These are phyloP conservation scores for Hanseniaspora pseudoguilliermondii DNA, from an alignment of 805 yeast species.

Conservation along the genomic window DNA sequence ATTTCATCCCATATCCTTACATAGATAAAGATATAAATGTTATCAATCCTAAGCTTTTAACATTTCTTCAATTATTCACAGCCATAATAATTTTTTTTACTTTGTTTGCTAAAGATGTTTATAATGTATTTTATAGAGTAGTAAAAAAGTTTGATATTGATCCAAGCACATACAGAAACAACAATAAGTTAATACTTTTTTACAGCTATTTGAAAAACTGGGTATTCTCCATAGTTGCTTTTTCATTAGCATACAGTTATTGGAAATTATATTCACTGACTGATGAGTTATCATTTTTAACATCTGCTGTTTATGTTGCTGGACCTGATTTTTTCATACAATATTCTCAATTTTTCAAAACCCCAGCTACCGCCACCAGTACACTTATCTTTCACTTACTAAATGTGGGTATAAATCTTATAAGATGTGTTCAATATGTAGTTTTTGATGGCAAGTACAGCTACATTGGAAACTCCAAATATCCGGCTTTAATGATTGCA, in stretches of 20 bases:
- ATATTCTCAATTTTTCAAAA: conserved; percentile 22
- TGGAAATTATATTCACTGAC: not conserved
- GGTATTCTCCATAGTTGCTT: not conserved
- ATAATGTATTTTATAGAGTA: not conserved
- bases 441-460: conserved; percentile 18
- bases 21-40: conserved; percentile 1
- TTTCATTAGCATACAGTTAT: not conserved
- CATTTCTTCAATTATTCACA: not conserved
- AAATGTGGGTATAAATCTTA: conserved; percentile 16
- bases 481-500: conserved; percentile 22
- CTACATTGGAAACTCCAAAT: conserved; percentile 17
- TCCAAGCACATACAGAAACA: not conserved
- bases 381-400: conserved; percentile 22
- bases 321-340: conserved; percentile 21
- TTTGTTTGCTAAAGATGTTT: not conserved
- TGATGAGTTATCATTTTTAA: not conserved
- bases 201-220: not conserved
- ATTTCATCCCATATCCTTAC: conserved; percentile 5
- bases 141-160: not conserved
- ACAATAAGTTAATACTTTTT: not conserved
- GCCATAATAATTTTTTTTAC: not conserved
- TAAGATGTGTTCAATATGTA: conserved; percentile 20
- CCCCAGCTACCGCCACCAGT: conserved; percentile 22
- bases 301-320: not conserved
- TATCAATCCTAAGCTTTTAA: conserved; percentile 4